Conservation (phyloP, 768 basidiomycete species). For the Phanerodontia chrysosporium region DNA sequence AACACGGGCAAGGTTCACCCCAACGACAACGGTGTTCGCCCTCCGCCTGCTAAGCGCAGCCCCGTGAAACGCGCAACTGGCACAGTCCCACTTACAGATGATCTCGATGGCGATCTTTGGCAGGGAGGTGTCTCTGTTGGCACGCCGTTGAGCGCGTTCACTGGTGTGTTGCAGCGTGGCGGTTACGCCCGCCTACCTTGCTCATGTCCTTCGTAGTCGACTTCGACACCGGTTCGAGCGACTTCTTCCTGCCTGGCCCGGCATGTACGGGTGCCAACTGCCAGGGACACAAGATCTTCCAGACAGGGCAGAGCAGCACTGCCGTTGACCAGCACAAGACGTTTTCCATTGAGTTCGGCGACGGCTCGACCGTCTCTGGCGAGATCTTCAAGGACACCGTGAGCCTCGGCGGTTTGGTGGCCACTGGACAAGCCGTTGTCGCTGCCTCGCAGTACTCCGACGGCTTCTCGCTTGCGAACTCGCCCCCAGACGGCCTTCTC, state of each 20-base stretch:
- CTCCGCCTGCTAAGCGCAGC: background rate
- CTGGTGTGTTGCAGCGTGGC: background rate
- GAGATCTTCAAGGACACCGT: slow-evolving; percentile 41
- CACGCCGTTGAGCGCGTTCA: slow-evolving; percentile 30
- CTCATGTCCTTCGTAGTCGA: slow-evolving; percentile 32
- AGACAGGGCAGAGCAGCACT: slow-evolving; percentile 28
- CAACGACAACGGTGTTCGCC: background rate
- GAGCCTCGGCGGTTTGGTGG: slow-evolving; percentile 31
- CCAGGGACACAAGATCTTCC: slow-evolving; percentile 28
- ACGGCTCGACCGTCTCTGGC: slow-evolving; percentile 35
- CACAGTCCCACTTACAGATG: slow-evolving; percentile 19
- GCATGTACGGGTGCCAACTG: slow-evolving; percentile 12
- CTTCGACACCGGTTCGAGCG: slow-evolving; percentile 34
- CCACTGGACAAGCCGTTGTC: slow-evolving; percentile 38
- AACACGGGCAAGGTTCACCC: slow-evolving; percentile 11
- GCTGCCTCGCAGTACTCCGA: slow-evolving; percentile 37
- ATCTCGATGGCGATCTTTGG: slow-evolving; percentile 27
- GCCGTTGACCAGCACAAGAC: slow-evolving; percentile 22
- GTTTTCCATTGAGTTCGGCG: slow-evolving; percentile 34
- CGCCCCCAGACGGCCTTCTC: slow-evolving; percentile 37
- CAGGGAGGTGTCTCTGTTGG: slow-evolving; percentile 36
- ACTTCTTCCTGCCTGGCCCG: slow-evolving; percentile 32
- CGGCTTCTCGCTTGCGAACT: slow-evolving; percentile 23
- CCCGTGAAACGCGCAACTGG: slow-evolving; percentile 3
- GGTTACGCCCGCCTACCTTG: background rate